Evolutionary conservation across 202 grass and related monocot species (phyloP).

Genomic region (Miscanthus sacchariflorus): DNA sequence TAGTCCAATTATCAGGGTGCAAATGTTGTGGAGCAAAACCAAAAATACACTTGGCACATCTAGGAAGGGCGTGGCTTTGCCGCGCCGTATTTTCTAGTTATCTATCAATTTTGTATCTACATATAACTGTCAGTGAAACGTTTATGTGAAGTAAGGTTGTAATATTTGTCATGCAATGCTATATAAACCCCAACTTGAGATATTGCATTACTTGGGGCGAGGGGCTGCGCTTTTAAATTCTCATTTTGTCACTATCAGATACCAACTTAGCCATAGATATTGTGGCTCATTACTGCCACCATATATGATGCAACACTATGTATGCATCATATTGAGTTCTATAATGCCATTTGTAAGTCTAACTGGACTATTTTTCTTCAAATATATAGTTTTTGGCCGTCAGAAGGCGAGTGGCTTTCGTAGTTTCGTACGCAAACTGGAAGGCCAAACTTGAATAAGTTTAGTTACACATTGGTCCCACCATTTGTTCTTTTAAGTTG

Average conservation of each 20-base stretch:
- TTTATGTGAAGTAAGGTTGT: neutral
- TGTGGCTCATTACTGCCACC: neutral
- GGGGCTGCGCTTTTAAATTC: neutral
- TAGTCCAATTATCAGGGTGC: too few species aligned
- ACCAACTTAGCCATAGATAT: neutral
- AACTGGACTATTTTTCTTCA: constrained; percentile 15
- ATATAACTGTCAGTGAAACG: neutral
- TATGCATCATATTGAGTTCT: neutral
- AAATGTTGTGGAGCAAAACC: too few species aligned
- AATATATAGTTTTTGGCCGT: neutral
- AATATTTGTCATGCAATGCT: neutral
- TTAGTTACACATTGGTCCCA: neutral
- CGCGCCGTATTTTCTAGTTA: neutral
- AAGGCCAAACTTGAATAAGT: neutral
- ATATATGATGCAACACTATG: constrained; percentile 7
- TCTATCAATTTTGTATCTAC: neutral
- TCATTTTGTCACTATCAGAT: neutral
- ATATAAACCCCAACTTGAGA: neutral
- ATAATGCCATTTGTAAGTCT: neutral
- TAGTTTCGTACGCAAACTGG: neutral
- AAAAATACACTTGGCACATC: too few species aligned
- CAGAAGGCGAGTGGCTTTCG: neutral
- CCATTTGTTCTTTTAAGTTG: constrained; percentile 31
- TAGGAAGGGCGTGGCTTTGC: neutral
- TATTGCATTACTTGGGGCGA: constrained; percentile 11